Base-by-base conservation (phyloP, 164 flowering plant genomes). In the Kalanchoe fedtschenkoi region DNA sequence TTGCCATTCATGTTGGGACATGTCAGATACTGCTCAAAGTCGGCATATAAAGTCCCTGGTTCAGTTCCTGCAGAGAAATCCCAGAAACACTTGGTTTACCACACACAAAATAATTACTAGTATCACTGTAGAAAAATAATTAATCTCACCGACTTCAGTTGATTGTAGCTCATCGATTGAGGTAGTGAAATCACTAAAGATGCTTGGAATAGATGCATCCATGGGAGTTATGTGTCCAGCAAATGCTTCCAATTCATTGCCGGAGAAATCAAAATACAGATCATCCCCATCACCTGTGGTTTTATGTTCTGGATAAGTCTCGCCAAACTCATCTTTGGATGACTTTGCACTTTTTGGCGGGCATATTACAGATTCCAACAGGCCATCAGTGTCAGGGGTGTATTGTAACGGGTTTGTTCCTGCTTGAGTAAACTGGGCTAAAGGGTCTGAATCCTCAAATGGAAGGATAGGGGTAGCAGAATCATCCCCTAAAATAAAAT, bases 331-430 rank as follows among this genome's bases (percentile, higher is more conserved):
- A n/a, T n/a, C n/a, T n/a, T 80, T 47, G 44, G 35, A 63, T 2
- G 53, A 33, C 46, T 51, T 61, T 14, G 17, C 66, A 39, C 3
- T 65, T 39, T 76, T 80, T 62, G 86, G 30, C 67, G 82, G 82
- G 41, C 78, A 74, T 58, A 89, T 70, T 38, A 89, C 43, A 21
- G 81, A 84, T 33, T 87, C 88, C 51, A 89, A 69, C 43, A 87
- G 74, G 55, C 95, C 96, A 78, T 82, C 81, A 53, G 79, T 81
- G n/a, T 72, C 72, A 19, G 81, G 72, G 33, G 89, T 76, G 66
- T 56, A 62, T 63, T 78, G 74, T 60, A 83, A 68, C 56, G 76
- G 81, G 22, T 68, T 65, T 19, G 47, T 71, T 63, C 62, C 70
- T 32, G 71, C 33, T 34, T 72, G 69, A 39, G 85, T 80, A 55